Evolutionary conservation across 2,329 filamentous ascomycete species (phyloP), one percentile per base, ranked within the genome.

Genomic region (Fusarium mundagurra): DNA sequence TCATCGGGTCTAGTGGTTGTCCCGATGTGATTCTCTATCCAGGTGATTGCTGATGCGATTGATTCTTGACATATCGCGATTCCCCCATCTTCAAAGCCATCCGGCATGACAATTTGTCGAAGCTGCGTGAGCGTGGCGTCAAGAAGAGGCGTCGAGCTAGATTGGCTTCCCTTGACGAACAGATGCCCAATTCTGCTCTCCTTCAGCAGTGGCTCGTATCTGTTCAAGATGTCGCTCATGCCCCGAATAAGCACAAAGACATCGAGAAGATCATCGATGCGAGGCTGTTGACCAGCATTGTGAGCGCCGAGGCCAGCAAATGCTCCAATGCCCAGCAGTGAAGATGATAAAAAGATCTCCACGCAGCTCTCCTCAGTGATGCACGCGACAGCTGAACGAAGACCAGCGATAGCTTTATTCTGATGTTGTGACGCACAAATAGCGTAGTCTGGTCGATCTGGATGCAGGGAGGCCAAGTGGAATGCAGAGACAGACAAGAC

Each of bases 361-460:
- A 81, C 77, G 41, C 79, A 83, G 47, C 77, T 82, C 2, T 81
- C 77, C 2, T 75, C 70, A 13, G 62, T 76, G 31, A 83, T 74
- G 11, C 73, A 63, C 1, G 74, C 38, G 3, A 83, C 66, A 1
- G 74, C 73, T 8, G 64, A 73, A 0, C 81, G 77, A 53, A 83
- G 73, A 4, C 80, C 81, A 24, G 73, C 71, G 6, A 81, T 76
- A 14, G 81, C 80, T 22, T 79, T 73, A 54, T 74, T 81, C 47
- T 82, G 81, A 29, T 83, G 81, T 14, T 81, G 79, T 3, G 81
- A 80, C 3, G 80, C 81, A 24, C 76, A 76, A 0, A 81, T 69
- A 2, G 74, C 69, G 17, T 68, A 61, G 33, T 69, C 72, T 7
- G 74, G 73, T 9, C 77, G 76, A 8, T 76, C 71, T 6, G 80